Base-by-base conservation (phyloP, 176 grass and related monocot species). In the Calamus simplicifolius region DNA sequence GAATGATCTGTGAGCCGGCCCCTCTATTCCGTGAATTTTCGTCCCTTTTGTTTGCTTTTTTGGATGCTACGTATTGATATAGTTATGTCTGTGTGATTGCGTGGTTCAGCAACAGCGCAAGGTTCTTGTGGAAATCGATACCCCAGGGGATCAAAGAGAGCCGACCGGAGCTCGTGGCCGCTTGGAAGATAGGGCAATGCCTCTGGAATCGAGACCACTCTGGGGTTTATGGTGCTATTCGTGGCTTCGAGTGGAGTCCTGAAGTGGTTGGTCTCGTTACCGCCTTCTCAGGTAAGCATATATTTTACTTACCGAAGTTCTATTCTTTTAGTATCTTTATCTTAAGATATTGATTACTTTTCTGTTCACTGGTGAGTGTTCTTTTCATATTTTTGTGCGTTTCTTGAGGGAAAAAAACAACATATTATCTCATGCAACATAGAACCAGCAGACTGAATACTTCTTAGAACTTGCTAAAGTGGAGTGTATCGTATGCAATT, bases 151-250 rank as follows among this genome's bases (percentile, higher is more conserved):
- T 83, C 21, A 98, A 98, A 76, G 85, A 93, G 56, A 74, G 59
- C 3, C 73, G 73, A 49, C 81, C 88, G 21, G 94, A 93, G 79
- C 76, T 92, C 4, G 75, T 64, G 1, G 88, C 81, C 0, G 73
- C 75, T 62, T 93, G 94, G 94, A 86, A 68, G 75, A 84, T 93
- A 3, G 88, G 85, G 25, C 88, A 93, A 67, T 84, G 88, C 74
- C 82, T 89, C 19, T 98, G 88, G 88, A 98, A 75, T 61, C 80
- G 89, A 1, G 88, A 83, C 57, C 77, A 98, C 12, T 69, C 94
- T 0, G 84, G 84, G 4, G 85, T 98, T 48, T 86, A 81, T 50
- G 63, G 62, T 10, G 79, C 79, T 1, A 64, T 71, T n/a, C 79
- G 50, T 25, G 79, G 64, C 6, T 98, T 93, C 7, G 81, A 79